Base-by-base conservation (phyloP, 352 stramenopile genomes). In the Pythium aristosporum region DNA sequence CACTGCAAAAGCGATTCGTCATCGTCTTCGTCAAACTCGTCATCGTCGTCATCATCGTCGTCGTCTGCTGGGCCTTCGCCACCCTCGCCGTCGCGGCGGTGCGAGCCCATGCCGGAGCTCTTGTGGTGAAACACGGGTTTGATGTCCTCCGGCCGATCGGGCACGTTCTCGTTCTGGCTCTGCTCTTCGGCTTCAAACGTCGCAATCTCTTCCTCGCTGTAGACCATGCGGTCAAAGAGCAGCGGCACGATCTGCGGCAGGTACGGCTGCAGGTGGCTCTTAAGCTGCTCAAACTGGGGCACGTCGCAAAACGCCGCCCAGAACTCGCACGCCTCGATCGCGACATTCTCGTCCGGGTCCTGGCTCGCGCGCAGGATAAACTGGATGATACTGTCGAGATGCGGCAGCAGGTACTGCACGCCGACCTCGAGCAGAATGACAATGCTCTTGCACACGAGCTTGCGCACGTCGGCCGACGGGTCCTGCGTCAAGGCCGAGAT, bases 1-100 rank as follows among this genome's bases (percentile, higher is more conserved):
- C 96, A 99, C 79, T 98, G 83, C 67, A 98, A 83, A 50, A 98
- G 78, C 66, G 97, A 97, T 55, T 98, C 92, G 67, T 97, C 91
- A 57, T 94, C 87, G 41, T 96, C 88, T 23, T 96, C 87, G n/a
- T 96, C 86, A 50, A 96, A 79, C 20, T 97, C 88, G 16, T 97
- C 89, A 5, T 95, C 89, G 16, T 96, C 91, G 7, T 96, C 87
- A 9, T 96, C 88, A 7, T 96, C 86, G 9, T 95, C 82, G 16
- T 76, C 67, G 11, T 70, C 62, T 1, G 67, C 68, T n/a, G 61
- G 63, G 0, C 13, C 47, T 8, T 58, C 58, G 23, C 25, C 74
- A 13, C 72, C 57, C 11, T 23, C 74, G 16, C 72, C 63, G 18
- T 81, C 71, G 18, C 74, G 69, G 5, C 74, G 68, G n/a, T 72